A percentile compares a stretch with the other conserved stretches of the same genome.
These are phyloP conservation scores for Starmerella floricola DNA, from an alignment of 805 yeast species.

Conservation along the genomic window DNA sequence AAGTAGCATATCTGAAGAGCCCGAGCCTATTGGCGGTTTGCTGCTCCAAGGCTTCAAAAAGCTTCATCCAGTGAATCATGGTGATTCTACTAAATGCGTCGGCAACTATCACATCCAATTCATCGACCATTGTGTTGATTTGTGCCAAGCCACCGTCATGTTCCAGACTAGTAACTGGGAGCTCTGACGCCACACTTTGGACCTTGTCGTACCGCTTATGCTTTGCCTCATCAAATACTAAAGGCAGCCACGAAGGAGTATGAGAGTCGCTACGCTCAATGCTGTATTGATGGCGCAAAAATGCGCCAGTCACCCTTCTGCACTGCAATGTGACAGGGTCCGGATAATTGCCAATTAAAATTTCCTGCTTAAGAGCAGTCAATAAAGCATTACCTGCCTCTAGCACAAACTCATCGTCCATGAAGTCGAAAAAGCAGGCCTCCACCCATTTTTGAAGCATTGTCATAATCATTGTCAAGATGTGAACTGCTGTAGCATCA, in stretches of 20 bases:
- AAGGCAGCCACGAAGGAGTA: slow-evolving; percentile 2
- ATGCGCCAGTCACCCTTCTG: slow-evolving; percentile 1
- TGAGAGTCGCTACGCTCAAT: not conserved
- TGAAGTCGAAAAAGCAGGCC: slow-evolving; percentile 63
- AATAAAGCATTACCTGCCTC: slow-evolving; percentile 22
- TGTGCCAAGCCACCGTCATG: slow-evolving; percentile 13
- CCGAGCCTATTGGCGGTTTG: slow-evolving; percentile 49
- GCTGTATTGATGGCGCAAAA: slow-evolving; percentile 10
- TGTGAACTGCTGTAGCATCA: slow-evolving; percentile 45
- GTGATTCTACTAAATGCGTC: slow-evolving; percentile 46
- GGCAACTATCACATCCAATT: slow-evolving; percentile 50
- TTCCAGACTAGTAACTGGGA: slow-evolving; percentile 14
- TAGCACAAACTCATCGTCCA: slow-evolving; percentile 52
- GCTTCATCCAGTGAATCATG: slow-evolving; percentile 64
- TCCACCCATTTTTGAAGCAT: slow-evolving; percentile 58
- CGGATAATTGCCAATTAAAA: slow-evolving; percentile 5
- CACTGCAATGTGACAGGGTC: slow-evolving; percentile 1
- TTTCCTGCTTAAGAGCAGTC: slow-evolving; percentile 3
- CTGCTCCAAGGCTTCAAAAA: slow-evolving; percentile 60
- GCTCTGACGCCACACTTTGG: slow-evolving; percentile 1
- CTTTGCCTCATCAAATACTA: not conserved
- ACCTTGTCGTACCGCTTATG: not conserved
- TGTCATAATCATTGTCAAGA: slow-evolving; percentile 71
- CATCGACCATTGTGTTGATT: slow-evolving; percentile 50
- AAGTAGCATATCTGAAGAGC: slow-evolving; percentile 42